Evolutionary conservation across 768 basidiomycete genomes (phyloP).

Genomic region (Pulveroboletus frians): DNA sequence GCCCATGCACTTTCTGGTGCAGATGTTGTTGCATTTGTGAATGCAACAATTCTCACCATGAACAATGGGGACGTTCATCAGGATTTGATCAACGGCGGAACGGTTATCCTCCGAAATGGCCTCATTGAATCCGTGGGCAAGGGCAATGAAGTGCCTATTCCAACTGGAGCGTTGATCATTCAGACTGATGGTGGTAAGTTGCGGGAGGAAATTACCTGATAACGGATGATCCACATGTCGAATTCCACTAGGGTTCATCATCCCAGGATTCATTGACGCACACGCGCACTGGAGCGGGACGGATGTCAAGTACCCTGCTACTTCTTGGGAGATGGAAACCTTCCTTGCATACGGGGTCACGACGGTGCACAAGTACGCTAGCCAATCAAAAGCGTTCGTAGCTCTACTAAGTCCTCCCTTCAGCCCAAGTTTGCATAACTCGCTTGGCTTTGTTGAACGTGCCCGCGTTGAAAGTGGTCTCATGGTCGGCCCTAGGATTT

Average conservation of each 20-base stretch:
- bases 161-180: conserved; percentile 41
- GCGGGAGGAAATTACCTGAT: neutral
- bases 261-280: conserved; percentile 72
- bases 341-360: conserved; percentile 77
- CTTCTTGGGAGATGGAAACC: conserved; percentile 69
- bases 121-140: conserved; percentile 49
- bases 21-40: conserved; percentile 54
- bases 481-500: conserved; percentile 66
- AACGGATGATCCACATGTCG: neutral
- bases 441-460: conserved; percentile 60
- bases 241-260: conserved; percentile 45
- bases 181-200: conserved; percentile 58
- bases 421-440: conserved; percentile 63
- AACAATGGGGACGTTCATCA: conserved; percentile 42
- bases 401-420: neutral
- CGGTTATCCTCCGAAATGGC: conserved; percentile 51
- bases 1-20: conserved; percentile 26
- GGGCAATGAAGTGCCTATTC: conserved; percentile 30
- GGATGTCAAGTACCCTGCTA: conserved; percentile 47
- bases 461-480: conserved; percentile 64
- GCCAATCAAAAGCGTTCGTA: neutral
- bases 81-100: conserved; percentile 51
- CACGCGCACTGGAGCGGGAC: conserved; percentile 72
- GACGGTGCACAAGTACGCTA: conserved; percentile 65
- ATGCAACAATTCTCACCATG: conserved; percentile 71